Base-by-base conservation (phyloP, 768 basidiomycete species). In the Calvatia gigantea region DNA sequence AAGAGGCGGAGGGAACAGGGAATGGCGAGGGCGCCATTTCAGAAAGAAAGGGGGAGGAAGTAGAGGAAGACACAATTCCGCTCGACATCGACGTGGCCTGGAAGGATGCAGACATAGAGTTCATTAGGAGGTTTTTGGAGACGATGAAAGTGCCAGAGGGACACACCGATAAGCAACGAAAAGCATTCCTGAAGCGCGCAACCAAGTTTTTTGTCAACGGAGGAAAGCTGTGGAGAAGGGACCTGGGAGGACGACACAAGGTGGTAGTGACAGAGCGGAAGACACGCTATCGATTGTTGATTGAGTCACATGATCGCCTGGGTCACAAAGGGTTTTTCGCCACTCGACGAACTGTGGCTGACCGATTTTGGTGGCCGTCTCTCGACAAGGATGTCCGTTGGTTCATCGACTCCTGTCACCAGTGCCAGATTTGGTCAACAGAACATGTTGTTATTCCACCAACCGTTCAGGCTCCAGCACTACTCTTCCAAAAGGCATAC, bases 401-500 rank as follows among this genome's bases (percentile, higher is more conserved):
- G 64, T 65, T 57, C 43, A 48, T 69, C 19, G 47, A 46, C 9
- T 66, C 66, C 8, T 71, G 70, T 51, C 67, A 70, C 31, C 42
- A 60, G 14, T 69, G 70, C 41, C 69, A 70, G 52, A 50, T 67
- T 9, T 59, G 58, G 7, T 56, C 54, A 38, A 65, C 19, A 25
- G 49, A 62, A 21, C 61, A 64, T 12, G 60, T 69, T 14, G 58
- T 62, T 12, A 62, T 68, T 2, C 69, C 64, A 1, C 65, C 65
- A 0, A 58, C 58, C 0, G 62, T 69, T 4, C 51, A 68, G 5
- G 35, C 54, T 1, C 68, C 70, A 3, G 59, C 65, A 0, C 55
- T 62, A 7, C 51, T 73, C 0, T 77, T 74, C 53, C n/a, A 58
- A 8, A 72, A 73, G 29, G 65, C 70, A 0, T 69, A 77, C 37